phyloP scores from a whole-genome alignment of 768 basidiomycete species.

The Cystofilobasidium macerans region DNA sequence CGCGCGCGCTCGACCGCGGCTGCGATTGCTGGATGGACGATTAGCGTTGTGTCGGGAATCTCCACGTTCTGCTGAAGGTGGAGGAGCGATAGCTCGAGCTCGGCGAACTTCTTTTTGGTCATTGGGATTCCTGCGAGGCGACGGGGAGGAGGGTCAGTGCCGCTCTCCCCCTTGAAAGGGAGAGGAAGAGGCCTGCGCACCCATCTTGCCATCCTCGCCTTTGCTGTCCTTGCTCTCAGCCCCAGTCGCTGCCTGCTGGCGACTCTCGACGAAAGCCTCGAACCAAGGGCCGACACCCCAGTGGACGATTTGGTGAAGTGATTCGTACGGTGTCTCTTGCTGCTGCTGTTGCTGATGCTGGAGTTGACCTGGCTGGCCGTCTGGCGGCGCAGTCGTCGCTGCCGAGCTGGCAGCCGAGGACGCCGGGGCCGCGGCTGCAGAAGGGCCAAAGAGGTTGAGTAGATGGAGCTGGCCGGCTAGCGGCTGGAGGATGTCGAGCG shows the following conservation, averaged over 20 bases:
- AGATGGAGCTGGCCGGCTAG: slow-evolving; percentile 80
- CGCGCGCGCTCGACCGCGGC: slow-evolving; percentile 60
- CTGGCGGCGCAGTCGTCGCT: too few relatives aligned
- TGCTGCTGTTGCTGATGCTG: slow-evolving; percentile 5
- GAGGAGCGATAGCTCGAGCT: slow-evolving; percentile 82
- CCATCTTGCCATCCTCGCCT: slow-evolving; percentile 72
- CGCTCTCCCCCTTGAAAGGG: neutral
- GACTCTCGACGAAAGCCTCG: slow-evolving; percentile 83
- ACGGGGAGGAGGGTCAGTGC: too few relatives aligned
- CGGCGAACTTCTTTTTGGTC: slow-evolving; percentile 98
- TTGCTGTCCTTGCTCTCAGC: slow-evolving; percentile 41
- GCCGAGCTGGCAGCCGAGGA: neutral
- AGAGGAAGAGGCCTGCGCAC: slow-evolving; percentile 36
- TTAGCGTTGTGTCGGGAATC: slow-evolving; percentile 88
- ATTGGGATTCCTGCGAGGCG: slow-evolving; percentile 66
- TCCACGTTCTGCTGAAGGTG: slow-evolving; percentile 98
- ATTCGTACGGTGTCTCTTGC: slow-evolving; percentile 62
- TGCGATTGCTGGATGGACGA: slow-evolving; percentile 81
- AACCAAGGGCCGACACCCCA: slow-evolving; percentile 96
- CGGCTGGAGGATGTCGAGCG: slow-evolving; percentile 66
- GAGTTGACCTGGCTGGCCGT: too few relatives aligned
- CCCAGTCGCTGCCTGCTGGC: slow-evolving; percentile 31
- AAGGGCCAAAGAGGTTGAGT: slow-evolving; percentile 59
- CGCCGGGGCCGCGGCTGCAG: slow-evolving; percentile 27
- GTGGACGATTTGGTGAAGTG: slow-evolving; percentile 87